Base-by-base conservation (phyloP, 805 yeast genomes). In the Yarrowia sp. region DNA sequence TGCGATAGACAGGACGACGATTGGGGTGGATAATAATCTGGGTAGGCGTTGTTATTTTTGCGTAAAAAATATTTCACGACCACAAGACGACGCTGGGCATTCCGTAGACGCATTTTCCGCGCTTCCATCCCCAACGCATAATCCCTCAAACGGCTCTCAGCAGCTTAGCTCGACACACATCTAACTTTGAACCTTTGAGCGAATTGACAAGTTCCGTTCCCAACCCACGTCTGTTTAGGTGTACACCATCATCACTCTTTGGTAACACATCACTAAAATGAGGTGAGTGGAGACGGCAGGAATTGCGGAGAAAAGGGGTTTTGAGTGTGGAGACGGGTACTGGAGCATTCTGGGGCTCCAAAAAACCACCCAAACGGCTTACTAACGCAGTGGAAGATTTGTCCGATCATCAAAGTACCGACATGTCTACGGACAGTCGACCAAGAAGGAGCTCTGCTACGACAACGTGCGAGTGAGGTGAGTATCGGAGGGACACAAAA, bases 341-440 rank as follows among this genome's bases (percentile, higher is more conserved):
- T n/a, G n/a, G n/a, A n/a, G n/a, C n/a, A n/a, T n/a, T n/a, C n/a
- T n/a, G n/a, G n/a, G n/a, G n/a, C n/a, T n/a, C n/a, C n/a, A n/a
- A n/a, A n/a, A n/a, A n/a, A n/a, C n/a, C n/a, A n/a, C n/a, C n/a
- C n/a, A n/a, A n/a, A n/a, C n/a, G n/a, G n/a, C n/a, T n/a, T 27
- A 27, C 29, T 51, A 51, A 51, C 58, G 6, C 36, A 73, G 76
- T 63, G 75, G 76, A 33, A 85, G 88, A 74, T 91, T 92, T 72
- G 97, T 94, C 42, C 88, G 98, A 77, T 96, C 97, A 21, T 93
- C 98, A 9, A 94, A 94, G 73, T 94, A 86, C 73, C 90, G 99
- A 72, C 98, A 94, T 72, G 97, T 94, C 21, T 94, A 81, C 74
- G 98, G 98, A 41, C 97, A 92, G 76, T 84, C 94, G 16, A 79